Base-by-base conservation (phyloP, 352 stramenopile genomes). In the Halophytophthora polymorphica region DNA sequence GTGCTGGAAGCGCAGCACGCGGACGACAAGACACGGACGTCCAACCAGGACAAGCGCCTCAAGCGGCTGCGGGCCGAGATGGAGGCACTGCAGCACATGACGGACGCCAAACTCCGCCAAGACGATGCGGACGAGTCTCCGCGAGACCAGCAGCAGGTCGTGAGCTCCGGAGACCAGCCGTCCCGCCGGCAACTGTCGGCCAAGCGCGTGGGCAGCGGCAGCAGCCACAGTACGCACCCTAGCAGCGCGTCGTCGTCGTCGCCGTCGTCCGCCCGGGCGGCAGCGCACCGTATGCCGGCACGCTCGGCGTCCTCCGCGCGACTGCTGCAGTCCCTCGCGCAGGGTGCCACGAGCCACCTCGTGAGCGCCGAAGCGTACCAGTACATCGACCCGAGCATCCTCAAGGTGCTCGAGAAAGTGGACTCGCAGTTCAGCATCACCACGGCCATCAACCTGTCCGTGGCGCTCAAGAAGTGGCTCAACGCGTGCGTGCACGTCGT, bases 401-500 rank as follows among this genome's bases (percentile, higher is more conserved):
- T 91, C 22, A 88, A 88, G 19, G 76, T 91, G 21, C 58, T 91
- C 2, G 77, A 89, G 43, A 89, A 91, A 45, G 77, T 89, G n/a
- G 81, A 91, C 56, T 88, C 81, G 31, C 77, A 91, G 56, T 91
- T 91, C 66, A 89, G 76, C 52, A 91, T 91, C 70, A 83, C 76
- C 21, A 88, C 84, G 56, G 81, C 81, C 21, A 89, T 91, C 56
- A 72, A 71, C 11, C 56, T 91, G 8, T 73, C 77, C 0, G 60
- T 61, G 1, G 73, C 78, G 31, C 58, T 91, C 13, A 91, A 91
- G 53, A 86, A 86, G 18, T 91, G 81, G 81, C 64, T 89, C 22
- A 76, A 89, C 19, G 77, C 64, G 33, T 89, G 77, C 19, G 64
- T 83, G 15, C 70, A 82, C 49, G 48, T 88, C 25, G 69, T 86